phyloP scores from a whole-genome alignment of 345 rosid genomes.

The Salix exigua region DNA sequence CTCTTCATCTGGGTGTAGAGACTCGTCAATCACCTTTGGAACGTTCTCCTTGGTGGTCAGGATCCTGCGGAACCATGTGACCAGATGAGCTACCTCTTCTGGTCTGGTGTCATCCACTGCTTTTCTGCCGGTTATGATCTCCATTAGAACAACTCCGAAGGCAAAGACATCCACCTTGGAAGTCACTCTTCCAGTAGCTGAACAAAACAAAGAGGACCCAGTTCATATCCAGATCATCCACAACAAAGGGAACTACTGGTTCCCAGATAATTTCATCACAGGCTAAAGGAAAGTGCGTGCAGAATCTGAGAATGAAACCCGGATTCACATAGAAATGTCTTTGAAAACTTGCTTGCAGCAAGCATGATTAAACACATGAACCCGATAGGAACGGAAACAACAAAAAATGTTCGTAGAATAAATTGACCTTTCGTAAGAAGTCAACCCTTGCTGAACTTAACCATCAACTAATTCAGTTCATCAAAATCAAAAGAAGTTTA shows the following conservation, averaged over 20 bases:
- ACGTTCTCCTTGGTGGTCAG: conserved; percentile 18
- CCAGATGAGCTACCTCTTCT: conserved; percentile 24
- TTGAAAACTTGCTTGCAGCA: neutral
- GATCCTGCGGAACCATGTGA: conserved; percentile 24
- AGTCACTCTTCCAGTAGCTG: conserved; percentile 33
- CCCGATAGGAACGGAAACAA: neutral
- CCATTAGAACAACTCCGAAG: conserved; percentile 27
- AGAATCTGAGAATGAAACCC: neutral
- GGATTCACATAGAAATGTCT: neutral
- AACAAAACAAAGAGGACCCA: neutral
- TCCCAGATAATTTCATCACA: neutral
- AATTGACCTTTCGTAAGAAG: too few relatives aligned
- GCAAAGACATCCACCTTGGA: conserved; percentile 29
- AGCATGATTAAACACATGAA: neutral
- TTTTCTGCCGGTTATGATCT: conserved; percentile 26
- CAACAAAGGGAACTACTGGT: neutral
- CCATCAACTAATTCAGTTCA: neutral
- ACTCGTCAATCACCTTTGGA: conserved; percentile 13
- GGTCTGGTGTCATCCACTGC: conserved; percentile 18
- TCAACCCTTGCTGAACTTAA: neutral
- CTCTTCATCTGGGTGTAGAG: conserved; percentile 18
- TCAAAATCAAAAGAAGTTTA: neutral
- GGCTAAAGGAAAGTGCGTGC: neutral
- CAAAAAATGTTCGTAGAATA: neutral
- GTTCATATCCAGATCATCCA: neutral